Evolutionary conservation across 2,329 filamentous ascomycete species (phyloP), one percentile per base, ranked within the genome.

Genomic region (Exophiala phaeomuriformis): DNA sequence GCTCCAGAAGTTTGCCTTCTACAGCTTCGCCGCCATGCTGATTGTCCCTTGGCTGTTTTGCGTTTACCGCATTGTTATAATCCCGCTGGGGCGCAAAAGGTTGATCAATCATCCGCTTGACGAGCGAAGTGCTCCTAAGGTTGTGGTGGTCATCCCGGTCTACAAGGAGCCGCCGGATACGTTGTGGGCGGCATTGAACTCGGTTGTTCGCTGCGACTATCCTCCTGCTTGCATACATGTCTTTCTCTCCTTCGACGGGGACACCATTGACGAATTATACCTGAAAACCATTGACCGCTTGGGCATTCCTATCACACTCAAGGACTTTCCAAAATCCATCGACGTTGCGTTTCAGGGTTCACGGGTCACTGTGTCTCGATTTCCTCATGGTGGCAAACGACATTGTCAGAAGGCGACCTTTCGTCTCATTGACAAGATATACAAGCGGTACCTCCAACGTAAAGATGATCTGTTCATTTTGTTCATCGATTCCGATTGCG

Each of bases 401-500:
- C 84, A 91, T 67, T 96, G 90, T 67, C 91, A 98, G 67, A 97
- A 96, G 72, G 80, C 82, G 57, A 95, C 91, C 0, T 97, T 91
- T 74, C 86, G 86, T 67, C 83, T 97, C 56, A 95, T 97, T 64
- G 90, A 97, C 73, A 89, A 85, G 64, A 85, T 97, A 10, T 97
- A 96, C 68, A 80, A 84, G 48, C 81, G 90, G 52, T 97, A 97
- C 61, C 76, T 95, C 49, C 86, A 85, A 70, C 79, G 83, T 45
- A 88, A 95, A 66, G 91, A 97, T 70, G 88, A 97, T 64, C 75
- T 97, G 0, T 97, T 97, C 68, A 85, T 97, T 49, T 80, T 97
- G 7, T 97, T 97, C 72, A 96, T 97, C 67, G 91, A 97, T 72
- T 96, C 90, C 0, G 91, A 97, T 68, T 97, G 93, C 70, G 93